A percentile compares a stretch with the other conserved stretches of the same genome.
phyloP scores from a whole-genome alignment of 164 flowering plant species.

The Nymphaea thermarum region DNA sequence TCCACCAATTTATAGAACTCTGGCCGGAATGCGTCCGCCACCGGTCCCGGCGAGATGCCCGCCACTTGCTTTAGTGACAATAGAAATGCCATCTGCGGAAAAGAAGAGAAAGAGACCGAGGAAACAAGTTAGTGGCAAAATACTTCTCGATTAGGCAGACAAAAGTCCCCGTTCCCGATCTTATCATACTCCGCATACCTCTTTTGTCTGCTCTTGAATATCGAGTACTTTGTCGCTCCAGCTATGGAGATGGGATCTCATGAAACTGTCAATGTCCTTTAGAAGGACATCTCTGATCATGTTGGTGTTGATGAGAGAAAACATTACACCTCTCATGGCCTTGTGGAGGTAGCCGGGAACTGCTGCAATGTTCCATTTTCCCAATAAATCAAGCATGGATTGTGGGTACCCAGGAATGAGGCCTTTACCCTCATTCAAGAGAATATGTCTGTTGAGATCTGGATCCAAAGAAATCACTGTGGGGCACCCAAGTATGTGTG shows the following conservation, averaged over 20 bases:
- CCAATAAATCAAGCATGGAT: conserved; percentile 82
- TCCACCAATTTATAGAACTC: conserved; percentile 78
- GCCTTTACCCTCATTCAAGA: conserved; percentile 84
- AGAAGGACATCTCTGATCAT: conserved; percentile 60
- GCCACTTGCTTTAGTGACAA: conserved; percentile 76
- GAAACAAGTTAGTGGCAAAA: neutral
- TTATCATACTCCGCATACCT: conserved; percentile 31
- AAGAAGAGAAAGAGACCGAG: conserved; percentile 2
- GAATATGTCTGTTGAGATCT: conserved; percentile 78
- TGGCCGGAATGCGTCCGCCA: conserved; percentile 42
- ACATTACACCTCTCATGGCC: conserved; percentile 77
- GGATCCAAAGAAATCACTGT: conserved; percentile 92
- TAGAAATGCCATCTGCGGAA: conserved; percentile 72
- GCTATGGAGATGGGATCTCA: conserved; percentile 58
- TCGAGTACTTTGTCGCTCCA: conserved; percentile 59
- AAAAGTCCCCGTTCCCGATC: too few species aligned
- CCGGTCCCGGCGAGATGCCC: conserved; percentile 32
- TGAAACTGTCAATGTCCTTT: conserved; percentile 69
- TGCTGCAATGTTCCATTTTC: conserved; percentile 79
- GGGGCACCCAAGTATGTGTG: conserved; percentile 88
- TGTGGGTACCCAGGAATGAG: conserved; percentile 94
- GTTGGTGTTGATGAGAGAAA: conserved; percentile 54
- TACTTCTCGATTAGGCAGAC: neutral
- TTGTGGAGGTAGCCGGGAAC: conserved; percentile 79
- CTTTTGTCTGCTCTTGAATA: conserved; percentile 81